Base-by-base conservation (phyloP, 352 stramenopile genomes). In the Globisporangium sylvaticum region DNA sequence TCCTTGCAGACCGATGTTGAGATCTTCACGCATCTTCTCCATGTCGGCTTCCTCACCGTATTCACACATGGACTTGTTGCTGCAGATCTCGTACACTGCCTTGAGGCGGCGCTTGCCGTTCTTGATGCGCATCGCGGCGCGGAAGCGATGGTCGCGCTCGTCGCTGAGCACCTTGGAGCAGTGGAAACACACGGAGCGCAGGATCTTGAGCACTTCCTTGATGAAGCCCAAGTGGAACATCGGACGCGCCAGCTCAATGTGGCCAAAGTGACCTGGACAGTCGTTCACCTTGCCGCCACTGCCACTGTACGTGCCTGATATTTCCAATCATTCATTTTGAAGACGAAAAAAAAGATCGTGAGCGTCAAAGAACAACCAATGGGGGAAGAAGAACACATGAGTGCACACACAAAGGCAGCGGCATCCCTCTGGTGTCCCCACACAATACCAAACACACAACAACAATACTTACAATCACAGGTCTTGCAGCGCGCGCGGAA, bases 141-240 rank as follows among this genome's bases (percentile, higher is more conserved):
- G 81, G 71, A 94, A 92, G 60, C 84, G 82, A 62, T 94, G 81
- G 69, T 94, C 84, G 31, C 83, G 81, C 60, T 98, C 91, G 67
- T 98, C 88, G 58, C 98, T 95, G 37, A 98, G 81, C 64, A 99
- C 86, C 58, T 97, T 95, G 57, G 88, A 97, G 79, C 97, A 99
- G 76, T 99, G 90, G 78, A 98, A 99, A 75, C 97, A 99, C 31
- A 99, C 95, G 39, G 90, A 97, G 7, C 88, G 84, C 63, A 98
- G 71, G 50, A 96, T 91, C 82, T 98, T 98, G 22, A 98, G 76
- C 37, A 97, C 94, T 39, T 98, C 84, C 72, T 99, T 97, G 66
- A 99, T 92, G 72, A 99, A 99, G 10, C 97, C 97, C 71, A 98
- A 83, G 79, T 99, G 97, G 77, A 98, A 99, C 74, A 99, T 98